Conservation (phyloP, 2,329 filamentous ascomycete genomes). For the Nigrospora sphaerica region DNA sequence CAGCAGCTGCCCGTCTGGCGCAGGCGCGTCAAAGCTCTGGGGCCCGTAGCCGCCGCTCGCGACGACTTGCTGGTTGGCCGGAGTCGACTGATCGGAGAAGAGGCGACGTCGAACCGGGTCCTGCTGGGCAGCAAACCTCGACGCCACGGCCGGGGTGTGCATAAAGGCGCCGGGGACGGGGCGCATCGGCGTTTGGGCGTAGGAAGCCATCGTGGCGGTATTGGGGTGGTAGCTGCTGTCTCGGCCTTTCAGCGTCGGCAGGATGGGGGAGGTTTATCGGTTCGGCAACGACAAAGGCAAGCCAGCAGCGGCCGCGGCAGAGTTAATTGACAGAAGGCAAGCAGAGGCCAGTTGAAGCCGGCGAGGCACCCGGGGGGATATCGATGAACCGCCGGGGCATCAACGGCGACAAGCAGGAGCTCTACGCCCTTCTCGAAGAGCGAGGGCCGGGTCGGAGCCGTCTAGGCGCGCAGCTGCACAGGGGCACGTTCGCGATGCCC, state of each 20-base stretch:
- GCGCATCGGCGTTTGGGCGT: slow-evolving; percentile 54
- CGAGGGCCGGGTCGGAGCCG: background rate
- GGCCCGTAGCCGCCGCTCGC: slow-evolving; percentile 2
- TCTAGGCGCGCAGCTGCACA: background rate
- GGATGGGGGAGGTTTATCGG: too few species aligned
- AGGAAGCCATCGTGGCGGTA: background rate
- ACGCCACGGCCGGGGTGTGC: slow-evolving; percentile 61
- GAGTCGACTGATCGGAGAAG: slow-evolving; percentile 28
- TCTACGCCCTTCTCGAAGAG: background rate
- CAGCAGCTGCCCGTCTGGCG: background rate
- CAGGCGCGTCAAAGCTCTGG: slow-evolving; percentile 10
- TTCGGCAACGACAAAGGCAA: too few species aligned
- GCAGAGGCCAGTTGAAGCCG: slow-evolving; percentile 15
- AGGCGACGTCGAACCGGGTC: slow-evolving; percentile 46
- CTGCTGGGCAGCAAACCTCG: slow-evolving; percentile 34
- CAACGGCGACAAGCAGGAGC: slow-evolving; percentile 15
- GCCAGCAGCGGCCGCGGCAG: too few species aligned
- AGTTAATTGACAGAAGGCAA: background rate
- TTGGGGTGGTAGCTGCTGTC: background rate
- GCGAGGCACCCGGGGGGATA: slow-evolving; percentile 10
- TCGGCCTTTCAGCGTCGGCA: too few species aligned
- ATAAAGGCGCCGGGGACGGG: slow-evolving; percentile 70
- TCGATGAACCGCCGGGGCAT: slow-evolving; percentile 19
- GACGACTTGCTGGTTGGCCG: slow-evolving; percentile 8
- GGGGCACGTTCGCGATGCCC: too few species aligned